phyloP scores from a whole-genome alignment of 495 filamentous ascomycete species.

The Rhizodiscina lignyota region DNA sequence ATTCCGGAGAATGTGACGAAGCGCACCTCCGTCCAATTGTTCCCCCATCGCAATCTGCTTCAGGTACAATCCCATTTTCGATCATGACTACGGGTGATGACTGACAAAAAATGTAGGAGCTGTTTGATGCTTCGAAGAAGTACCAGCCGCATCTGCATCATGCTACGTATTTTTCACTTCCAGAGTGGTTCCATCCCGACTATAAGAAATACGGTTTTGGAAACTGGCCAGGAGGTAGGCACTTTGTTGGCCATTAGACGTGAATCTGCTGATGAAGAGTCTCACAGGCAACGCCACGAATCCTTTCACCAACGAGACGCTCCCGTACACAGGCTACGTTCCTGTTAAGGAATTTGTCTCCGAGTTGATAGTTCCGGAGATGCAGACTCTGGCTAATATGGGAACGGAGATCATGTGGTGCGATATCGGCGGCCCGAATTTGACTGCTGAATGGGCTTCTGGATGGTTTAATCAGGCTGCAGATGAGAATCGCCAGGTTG shows the following conservation, averaged over 20 bases:
- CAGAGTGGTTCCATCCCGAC: constrained; percentile 40
- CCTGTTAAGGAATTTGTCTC: constrained; percentile 29
- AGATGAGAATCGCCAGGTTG: no score
- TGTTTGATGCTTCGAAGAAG: no score
- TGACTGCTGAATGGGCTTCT: no score
- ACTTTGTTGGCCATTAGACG: no score
- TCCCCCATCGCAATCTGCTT: constrained; percentile 27
- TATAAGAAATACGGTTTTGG: constrained; percentile 30
- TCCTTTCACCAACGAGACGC: constrained; percentile 28
- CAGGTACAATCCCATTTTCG: no score
- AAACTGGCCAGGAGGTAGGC: constrained; percentile 22
- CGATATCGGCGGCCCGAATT: constrained; percentile 34
- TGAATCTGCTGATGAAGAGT: no score
- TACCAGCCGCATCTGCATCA: no score
- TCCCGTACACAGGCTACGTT: constrained; percentile 33
- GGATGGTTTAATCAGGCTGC: no score
- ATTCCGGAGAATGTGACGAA: constrained; percentile 23
- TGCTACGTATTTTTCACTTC: no score
- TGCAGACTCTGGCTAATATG: constrained; percentile 30
- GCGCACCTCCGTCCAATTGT: constrained; percentile 28
- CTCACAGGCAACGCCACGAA: constrained; percentile 31
- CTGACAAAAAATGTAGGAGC: no score
- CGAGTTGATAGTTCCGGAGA: constrained; percentile 33
- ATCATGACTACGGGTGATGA: no score
- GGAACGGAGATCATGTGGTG: constrained; percentile 42